Conservation (phyloP, 805 yeast species). For the Nakazawaea sp. region DNA sequence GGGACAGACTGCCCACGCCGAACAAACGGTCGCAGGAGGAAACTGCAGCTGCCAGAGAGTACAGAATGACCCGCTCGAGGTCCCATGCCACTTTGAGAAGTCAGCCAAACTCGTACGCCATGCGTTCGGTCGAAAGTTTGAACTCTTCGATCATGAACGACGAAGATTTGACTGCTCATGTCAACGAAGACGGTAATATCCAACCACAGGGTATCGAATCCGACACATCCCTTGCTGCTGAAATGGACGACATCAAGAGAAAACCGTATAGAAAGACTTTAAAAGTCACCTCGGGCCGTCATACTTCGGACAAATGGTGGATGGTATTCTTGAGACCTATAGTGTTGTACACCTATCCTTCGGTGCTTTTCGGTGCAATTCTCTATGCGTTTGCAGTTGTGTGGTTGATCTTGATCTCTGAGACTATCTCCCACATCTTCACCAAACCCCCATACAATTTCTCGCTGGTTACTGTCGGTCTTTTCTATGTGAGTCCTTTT, state of each 20-base stretch:
- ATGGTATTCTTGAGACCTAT: conserved; percentile 51
- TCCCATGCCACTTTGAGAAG: neutral
- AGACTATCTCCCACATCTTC: conserved; percentile 46
- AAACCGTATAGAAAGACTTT: conserved; percentile 26
- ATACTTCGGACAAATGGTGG: conserved; percentile 44
- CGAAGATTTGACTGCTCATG: neutral
- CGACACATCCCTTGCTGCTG: neutral
- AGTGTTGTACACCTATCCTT: conserved; percentile 40
- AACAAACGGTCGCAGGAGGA: conserved; percentile 40
- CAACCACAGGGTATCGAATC: neutral
- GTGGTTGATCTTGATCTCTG: conserved; percentile 58
- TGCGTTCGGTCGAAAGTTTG: conserved; percentile 3
- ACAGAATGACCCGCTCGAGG: conserved; percentile 15
- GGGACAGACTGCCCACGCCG: conserved; percentile 49
- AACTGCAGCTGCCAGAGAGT: conserved; percentile 36
- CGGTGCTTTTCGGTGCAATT: conserved; percentile 42
- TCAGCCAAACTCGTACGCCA: conserved; percentile 7
- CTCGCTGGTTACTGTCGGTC: conserved; percentile 39
- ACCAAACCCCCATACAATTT: conserved; percentile 36
- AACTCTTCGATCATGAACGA: conserved; percentile 2
- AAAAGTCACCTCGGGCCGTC: conserved; percentile 40
- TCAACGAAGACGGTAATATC: neutral
- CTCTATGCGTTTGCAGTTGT: conserved; percentile 52
- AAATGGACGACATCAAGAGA: neutral
- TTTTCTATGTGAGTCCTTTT: conserved; percentile 49